Evolutionary conservation across 2,329 filamentous ascomycete species (phyloP), one percentile per base, ranked within the genome.

Genomic region (Knufia fluminis): DNA sequence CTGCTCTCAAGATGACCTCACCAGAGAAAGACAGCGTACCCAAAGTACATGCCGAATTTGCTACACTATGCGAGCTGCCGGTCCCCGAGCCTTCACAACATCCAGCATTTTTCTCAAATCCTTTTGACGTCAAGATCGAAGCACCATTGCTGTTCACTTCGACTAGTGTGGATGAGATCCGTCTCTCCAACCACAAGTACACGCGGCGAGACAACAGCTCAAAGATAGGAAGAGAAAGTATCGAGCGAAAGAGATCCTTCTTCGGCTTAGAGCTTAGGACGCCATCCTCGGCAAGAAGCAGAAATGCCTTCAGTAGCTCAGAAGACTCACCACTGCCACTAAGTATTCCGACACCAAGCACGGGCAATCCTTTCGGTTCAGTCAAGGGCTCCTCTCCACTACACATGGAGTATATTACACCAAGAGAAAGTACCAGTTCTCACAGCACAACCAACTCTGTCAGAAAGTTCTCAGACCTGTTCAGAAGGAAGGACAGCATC

Each of bases 401-500:
- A 14, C 45, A 51, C 3, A 48, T 38, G 4, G 48, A 50, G 19
- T 49, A 47, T 12, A 43, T 43, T 20, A 52, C 52, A 47, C 56
- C 47, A 26, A 54, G 47, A 12, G 52, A 54, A 38, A 50, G 32
- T 41, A 31, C 19, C 9, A 41, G 42, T 10, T 36, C 44, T 9
- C 10, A 36, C 2, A 36, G 44, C 19, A 33, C 42, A n/a, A 24
- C 23, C 31, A 24, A 22, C 23, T 36, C 31, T 22, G 33, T 59
- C 20, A 53, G 57, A 50, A 57, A 54, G 40, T 52, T 57, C 19
- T 54, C 55, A 31, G 52, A 49, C 22, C 20, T 57, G 32, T 59
- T 59, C 52, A 56, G 52, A 41, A 33, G 31, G 32, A 55, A 54
- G 35, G 17, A 50, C 9, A 41, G 41, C 31, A 46, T 46, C 3